Base-by-base conservation (phyloP, 139 green algal species). In the Haematococcus sp. region DNA sequence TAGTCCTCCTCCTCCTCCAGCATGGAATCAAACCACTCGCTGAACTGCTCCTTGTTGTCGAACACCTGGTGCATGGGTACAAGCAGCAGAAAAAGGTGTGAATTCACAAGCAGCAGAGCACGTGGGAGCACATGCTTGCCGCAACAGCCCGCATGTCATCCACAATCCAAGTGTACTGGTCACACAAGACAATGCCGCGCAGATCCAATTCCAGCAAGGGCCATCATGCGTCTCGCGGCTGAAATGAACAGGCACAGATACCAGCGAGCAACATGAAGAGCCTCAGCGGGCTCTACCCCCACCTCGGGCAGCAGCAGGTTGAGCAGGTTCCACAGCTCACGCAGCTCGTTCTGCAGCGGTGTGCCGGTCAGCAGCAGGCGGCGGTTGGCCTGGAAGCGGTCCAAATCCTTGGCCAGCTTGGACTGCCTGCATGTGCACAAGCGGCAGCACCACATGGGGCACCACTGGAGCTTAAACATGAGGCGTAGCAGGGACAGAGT, bases 321-420 rank as follows among this genome's bases (percentile, higher is more conserved):
- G 55, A 98, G 90, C 82, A 98, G 84, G 54, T 84, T 81, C 94
- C 94, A 98, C 63, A 98, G 92, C 86, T 98, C 94, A 5, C 82
- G 74, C 67, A 98, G 91, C 76, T 98, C 94, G 63, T 97, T 97
- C 83, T 97, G 92, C 72, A 81, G 60, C 44, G 68, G 75, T 7
- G 75, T 81, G n/a, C 92, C 88, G 7, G 88, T 93, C 44, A 93
- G 81, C 80, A 93, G 81, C 86, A 93, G 76, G 17, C 88, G 81
- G 13, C 85, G 81, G 56, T 73, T 67, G 30, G 79, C 81, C 23
- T 73, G 78, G 86, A 86, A 86, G 28, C 55, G 76, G 84, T 97
- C 92, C 75, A 99, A 82, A 77, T 98, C 94, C 40, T 46, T 88
- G 78, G 63, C 95, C 60, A 86, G 75, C 76, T 86, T 77, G 61